These are phyloP conservation scores for Claviceps sorghi DNA, from an alignment of 2,329 filamentous ascomycete species.

Conservation along the genomic window DNA sequence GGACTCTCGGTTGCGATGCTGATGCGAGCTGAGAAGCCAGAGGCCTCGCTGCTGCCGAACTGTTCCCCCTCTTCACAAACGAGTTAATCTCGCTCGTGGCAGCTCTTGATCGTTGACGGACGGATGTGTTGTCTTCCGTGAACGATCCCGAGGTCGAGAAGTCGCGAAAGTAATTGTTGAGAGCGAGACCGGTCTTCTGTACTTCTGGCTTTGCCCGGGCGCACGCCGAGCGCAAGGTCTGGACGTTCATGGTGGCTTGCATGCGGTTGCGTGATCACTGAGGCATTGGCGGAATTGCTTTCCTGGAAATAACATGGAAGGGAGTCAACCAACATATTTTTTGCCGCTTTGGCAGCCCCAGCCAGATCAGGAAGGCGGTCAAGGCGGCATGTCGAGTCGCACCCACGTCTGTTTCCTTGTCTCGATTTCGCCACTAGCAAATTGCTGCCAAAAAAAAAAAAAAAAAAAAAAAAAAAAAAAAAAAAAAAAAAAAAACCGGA, in stretches of 20 bases:
- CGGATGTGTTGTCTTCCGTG: constrained; percentile 14
- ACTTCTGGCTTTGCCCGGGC: constrained; percentile 21
- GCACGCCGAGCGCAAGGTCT: constrained; percentile 24
- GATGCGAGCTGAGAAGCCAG: not conserved
- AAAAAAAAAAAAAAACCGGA: not conserved
- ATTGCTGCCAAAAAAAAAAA: not conserved
- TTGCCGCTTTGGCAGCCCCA: not conserved
- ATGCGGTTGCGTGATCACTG: not conserved
- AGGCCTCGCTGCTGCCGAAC: not conserved
- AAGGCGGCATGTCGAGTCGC: not conserved
- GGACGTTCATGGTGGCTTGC: constrained; percentile 21
- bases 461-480: too few relatives aligned
- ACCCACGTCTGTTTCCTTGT: not conserved
- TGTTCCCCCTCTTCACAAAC: constrained; percentile 11
- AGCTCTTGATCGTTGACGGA: constrained; percentile 18
- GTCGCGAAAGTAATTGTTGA: constrained; percentile 15
- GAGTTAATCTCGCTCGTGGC: constrained; percentile 21
- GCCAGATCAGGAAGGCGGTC: not conserved
- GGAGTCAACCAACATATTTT: not conserved
- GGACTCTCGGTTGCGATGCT: constrained; percentile 17
- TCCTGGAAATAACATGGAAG: not conserved
- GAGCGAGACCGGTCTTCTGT: constrained; percentile 16
- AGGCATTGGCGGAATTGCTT: not conserved
- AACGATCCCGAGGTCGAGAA: constrained; percentile 24
- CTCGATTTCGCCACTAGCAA: too few relatives aligned